phyloP scores from a whole-genome alignment of 768 basidiomycete genomes.

The Collybia mongolica region DNA sequence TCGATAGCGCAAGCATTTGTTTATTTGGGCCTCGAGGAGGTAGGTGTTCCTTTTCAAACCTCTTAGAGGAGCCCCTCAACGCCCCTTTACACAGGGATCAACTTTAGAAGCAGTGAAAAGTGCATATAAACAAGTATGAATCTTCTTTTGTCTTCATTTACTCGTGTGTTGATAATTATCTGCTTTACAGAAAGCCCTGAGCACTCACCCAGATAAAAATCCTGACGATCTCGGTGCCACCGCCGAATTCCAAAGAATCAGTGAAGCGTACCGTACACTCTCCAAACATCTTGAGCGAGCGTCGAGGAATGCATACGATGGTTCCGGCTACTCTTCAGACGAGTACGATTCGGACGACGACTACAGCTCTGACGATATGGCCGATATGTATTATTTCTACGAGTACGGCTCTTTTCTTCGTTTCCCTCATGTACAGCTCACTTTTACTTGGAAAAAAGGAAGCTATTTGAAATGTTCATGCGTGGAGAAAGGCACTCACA shows the following conservation, averaged over 20 bases:
- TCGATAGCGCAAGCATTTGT: constrained; percentile 30
- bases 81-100: constrained; percentile 40
- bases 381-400: constrained; percentile 1
- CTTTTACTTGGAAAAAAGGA: constrained; percentile 7
- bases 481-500: constrained; percentile 23
- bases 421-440: constrained; percentile 6
- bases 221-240: constrained; percentile 64
- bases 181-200: constrained; percentile 51
- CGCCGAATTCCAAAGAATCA: constrained; percentile 63
- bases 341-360: constrained; percentile 33
- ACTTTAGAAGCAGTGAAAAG: constrained; percentile 64
- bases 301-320: constrained; percentile 4
- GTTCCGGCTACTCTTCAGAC: constrained; percentile 23
- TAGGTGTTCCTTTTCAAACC: constrained; percentile 19
- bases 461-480: constrained; percentile 45
- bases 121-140: constrained; percentile 64
- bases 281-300: constrained; percentile 50
- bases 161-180: constrained; percentile 4
- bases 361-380: constrained; percentile 30
- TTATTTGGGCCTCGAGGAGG: constrained; percentile 55
- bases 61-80: not conserved
- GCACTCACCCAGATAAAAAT: constrained; percentile 79
- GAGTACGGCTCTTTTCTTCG: constrained; percentile 11
- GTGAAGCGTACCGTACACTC: constrained; percentile 66
- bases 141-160: not conserved